Base-by-base conservation (phyloP, 2,329 filamentous ascomycete genomes). In the Paecilomyces fulvus region DNA sequence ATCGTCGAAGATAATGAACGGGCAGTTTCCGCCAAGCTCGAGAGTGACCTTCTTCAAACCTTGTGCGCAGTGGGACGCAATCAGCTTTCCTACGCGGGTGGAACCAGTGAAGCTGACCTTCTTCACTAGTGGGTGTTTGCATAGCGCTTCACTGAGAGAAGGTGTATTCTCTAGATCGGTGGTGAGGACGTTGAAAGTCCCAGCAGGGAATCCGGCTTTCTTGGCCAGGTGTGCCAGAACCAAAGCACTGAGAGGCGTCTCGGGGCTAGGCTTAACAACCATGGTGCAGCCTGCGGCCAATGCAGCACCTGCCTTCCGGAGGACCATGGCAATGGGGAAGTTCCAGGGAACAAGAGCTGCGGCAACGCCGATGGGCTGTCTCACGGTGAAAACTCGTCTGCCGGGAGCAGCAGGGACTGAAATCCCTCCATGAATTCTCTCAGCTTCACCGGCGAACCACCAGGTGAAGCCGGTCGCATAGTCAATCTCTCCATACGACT, bases 331-430 rank as follows among this genome's bases (percentile, higher is more conserved):
- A 53, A 87, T 77, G 0, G 85, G 85, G 61, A 88, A 88, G 64
- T 89, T 88, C 86, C 86, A 89, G 3, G 87, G 86, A 1, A 89
- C 85, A 14, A 90, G 73, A 0, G 86, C 86, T 0, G 80, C 86
- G 0, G 82, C 79, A 10, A 88, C 85, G 55, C 87, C 87, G 57
- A 89, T 79, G 0, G 86, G 86, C 70, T 89, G 86, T 75, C 92
- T 92, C 63, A 91, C 80, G 0, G 85, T 87, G 59, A 92, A 82
- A 2, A 85, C 79, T 11, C 87, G 78, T 5, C 88, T 77, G 30
- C 83, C 83, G 0, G 87, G 83, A 0, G 82, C 73, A 0, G 86
- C 76, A 0, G 85, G 79, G 0, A 79, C 76, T 50, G 83, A 80
- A 3, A 86, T 79, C 0, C 79, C 79, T 14, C 88, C 88, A 25